These are phyloP conservation scores for Kazachstania kunashirensis DNA, from an alignment of 805 yeast species.

Conservation along the genomic window DNA sequence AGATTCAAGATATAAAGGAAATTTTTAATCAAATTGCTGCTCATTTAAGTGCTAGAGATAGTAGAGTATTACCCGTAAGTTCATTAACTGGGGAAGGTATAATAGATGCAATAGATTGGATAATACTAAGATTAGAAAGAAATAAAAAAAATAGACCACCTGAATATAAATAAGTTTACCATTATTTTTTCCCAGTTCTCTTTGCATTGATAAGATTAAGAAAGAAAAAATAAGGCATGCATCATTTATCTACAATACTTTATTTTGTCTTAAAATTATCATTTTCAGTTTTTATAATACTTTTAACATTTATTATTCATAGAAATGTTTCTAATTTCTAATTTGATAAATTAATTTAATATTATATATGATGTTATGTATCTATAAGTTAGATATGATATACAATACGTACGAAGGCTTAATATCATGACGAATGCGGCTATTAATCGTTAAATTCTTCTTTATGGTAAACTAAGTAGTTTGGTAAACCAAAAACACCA, in stretches of 20 bases:
- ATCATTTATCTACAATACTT: too few relatives aligned
- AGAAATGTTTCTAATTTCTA: too few relatives aligned
- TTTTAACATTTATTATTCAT: too few relatives aligned
- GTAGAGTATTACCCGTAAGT: constrained; percentile 80
- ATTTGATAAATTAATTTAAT: too few relatives aligned
- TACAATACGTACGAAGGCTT: too few relatives aligned
- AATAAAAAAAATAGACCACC: constrained; percentile 35
- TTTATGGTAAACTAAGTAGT: constrained; percentile 84
- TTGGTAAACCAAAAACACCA: constrained; percentile 85
- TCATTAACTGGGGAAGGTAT: constrained; percentile 76
- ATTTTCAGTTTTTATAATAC: too few relatives aligned
- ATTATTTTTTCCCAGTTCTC: not conserved
- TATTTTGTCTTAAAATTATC: too few relatives aligned
- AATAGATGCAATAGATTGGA: constrained; percentile 82
- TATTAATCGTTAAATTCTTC: constrained; percentile 48
- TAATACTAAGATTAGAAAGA: constrained; percentile 54
- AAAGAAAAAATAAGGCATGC: too few relatives aligned
- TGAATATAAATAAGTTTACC: constrained; percentile 17
- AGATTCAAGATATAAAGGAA: constrained; percentile 73
- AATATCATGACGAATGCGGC: too few relatives aligned
- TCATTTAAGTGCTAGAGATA: constrained; percentile 81
- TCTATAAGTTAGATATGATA: too few relatives aligned
- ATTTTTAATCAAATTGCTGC: constrained; percentile 74
- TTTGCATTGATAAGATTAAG: too few relatives aligned
- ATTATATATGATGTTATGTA: too few relatives aligned